Conservation (phyloP, 169 alveolate species). For the Cryptosporidium muris region DNA sequence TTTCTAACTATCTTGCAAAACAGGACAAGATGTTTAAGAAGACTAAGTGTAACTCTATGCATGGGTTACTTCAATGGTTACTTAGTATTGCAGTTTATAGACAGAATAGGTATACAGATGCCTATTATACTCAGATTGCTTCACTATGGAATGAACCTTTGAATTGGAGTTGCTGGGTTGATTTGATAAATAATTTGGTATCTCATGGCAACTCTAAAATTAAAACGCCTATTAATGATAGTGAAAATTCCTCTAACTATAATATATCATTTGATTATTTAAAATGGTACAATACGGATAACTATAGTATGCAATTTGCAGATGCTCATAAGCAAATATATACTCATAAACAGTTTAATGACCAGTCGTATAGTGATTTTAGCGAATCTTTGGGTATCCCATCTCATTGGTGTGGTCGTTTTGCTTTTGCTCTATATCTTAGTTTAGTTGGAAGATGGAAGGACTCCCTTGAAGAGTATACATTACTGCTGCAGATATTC, state of each 20-base stretch:
- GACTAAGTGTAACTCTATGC: neutral
- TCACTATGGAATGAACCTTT: conserved; percentile 48
- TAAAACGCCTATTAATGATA: neutral
- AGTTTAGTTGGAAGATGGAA: conserved; percentile 40
- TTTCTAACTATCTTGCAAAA: conserved; percentile 16
- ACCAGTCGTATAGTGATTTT: conserved; percentile 36
- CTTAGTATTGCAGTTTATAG: conserved; percentile 24
- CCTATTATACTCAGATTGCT: conserved; percentile 38
- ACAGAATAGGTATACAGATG: conserved; percentile 55
- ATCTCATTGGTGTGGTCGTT: conserved; percentile 7
- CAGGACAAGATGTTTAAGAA: neutral
- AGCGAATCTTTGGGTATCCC: conserved; percentile 28
- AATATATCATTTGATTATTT: too few species aligned
- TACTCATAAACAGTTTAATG: conserved; percentile 4
- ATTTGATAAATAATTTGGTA: conserved; percentile 20
- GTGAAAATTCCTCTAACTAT: too few species aligned
- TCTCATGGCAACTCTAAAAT: conserved; percentile 11
- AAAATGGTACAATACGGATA: too few species aligned
- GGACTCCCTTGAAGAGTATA: conserved; percentile 38
- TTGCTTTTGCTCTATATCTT: conserved; percentile 36
- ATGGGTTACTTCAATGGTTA: conserved; percentile 45
- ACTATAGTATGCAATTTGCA: too few species aligned
- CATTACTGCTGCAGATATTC: neutral
- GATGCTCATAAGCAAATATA: neutral
- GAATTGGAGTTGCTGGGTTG: conserved; percentile 71